phyloP scores from a whole-genome alignment of 257 asterid species.

The Osmanthus fragrans region DNA sequence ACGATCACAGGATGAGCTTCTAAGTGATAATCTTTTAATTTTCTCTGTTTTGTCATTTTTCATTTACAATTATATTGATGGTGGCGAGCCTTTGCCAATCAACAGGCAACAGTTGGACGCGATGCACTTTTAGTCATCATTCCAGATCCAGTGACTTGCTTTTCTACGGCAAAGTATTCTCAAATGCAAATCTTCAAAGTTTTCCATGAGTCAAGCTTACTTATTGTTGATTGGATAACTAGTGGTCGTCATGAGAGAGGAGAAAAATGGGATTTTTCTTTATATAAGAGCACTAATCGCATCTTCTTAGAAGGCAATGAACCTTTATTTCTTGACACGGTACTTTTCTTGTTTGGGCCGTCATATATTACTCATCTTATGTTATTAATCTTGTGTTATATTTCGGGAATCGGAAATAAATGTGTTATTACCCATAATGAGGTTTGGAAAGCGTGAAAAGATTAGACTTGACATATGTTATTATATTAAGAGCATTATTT shows the following conservation, averaged over 20 bases:
- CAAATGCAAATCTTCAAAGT: conserved; percentile 75
- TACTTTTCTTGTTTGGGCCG: conserved; percentile 28
- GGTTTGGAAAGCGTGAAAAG: neutral
- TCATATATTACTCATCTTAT: conserved; percentile 5
- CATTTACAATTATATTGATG: conserved; percentile 20
- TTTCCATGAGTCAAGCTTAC: conserved; percentile 64
- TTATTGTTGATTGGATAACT: conserved; percentile 92
- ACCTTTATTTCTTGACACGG: conserved; percentile 87
- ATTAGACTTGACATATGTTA: neutral
- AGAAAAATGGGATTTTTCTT: conserved; percentile 84
- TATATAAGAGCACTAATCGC: conserved; percentile 77
- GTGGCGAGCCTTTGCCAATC: conserved; percentile 41
- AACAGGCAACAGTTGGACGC: conserved; percentile 73
- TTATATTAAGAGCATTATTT: neutral
- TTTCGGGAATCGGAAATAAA: neutral
- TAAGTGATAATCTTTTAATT: neutral
- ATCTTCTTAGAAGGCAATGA: conserved; percentile 49
- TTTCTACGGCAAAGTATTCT: conserved; percentile 80
- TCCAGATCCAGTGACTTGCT: conserved; percentile 99
- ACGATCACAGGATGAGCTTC: neutral
- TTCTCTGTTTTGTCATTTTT: neutral
- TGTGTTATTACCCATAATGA: neutral
- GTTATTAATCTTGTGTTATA: neutral
- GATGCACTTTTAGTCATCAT: conserved; percentile 74
- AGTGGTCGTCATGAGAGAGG: conserved; percentile 94